phyloP scores from a whole-genome alignment of 129 eudicot species.

The Arctium minus region DNA sequence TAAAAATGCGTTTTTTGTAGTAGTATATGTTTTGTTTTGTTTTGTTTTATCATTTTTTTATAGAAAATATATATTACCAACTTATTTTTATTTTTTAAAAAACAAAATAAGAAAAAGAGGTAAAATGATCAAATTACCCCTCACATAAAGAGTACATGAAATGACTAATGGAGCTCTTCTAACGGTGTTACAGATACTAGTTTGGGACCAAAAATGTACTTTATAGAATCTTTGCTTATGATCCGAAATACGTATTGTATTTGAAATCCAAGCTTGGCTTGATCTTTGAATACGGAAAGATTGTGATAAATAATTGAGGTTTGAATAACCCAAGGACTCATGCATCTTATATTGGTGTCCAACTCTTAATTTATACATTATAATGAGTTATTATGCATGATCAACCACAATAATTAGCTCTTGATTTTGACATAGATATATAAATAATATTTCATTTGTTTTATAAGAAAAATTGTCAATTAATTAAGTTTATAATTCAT shows the following conservation, averaged over 20 bases:
- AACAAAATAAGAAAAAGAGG: too few relatives aligned
- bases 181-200: too few relatives aligned
- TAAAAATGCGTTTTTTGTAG: too few relatives aligned
- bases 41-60: too few relatives aligned
- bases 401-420: not conserved
- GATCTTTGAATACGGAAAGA: not conserved
- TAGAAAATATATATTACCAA: too few relatives aligned
- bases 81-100: too few relatives aligned
- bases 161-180: too few relatives aligned
- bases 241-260: not conserved
- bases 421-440: not conserved
- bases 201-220: too few relatives aligned
- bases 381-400: not conserved
- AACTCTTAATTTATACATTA: not conserved
- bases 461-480: not conserved
- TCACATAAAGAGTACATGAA: too few relatives aligned
- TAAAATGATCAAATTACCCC: too few relatives aligned
- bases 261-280: not conserved
- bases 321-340: not conserved
- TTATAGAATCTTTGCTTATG: not conserved
- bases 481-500: not conserved
- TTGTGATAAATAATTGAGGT: not conserved
- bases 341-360: not conserved
- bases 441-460: too few relatives aligned
- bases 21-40: too few relatives aligned